Percentiles rank a stretch among this genome's conserved stretches.
phyloP scores from a whole-genome alignment of 108 stramenopile genomes.

The Nitzschia inconspicua region DNA sequence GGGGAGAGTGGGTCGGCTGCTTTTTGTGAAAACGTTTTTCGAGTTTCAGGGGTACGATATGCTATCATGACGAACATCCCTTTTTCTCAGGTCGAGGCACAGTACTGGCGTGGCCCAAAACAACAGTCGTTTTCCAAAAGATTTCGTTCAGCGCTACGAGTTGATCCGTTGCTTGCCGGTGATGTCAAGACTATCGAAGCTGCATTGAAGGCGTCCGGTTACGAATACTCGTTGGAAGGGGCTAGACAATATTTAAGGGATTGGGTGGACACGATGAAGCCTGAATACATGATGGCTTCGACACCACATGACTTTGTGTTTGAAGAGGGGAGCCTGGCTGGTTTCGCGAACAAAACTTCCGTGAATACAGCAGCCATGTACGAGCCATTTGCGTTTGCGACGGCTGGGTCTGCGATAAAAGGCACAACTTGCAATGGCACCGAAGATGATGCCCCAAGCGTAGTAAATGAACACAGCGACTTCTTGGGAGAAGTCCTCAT shows the following conservation, averaged over 20 bases:
- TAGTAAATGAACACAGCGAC: constrained; percentile 72
- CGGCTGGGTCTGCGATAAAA: neutral
- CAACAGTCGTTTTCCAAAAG: constrained; percentile 39
- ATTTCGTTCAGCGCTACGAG: constrained; percentile 83
- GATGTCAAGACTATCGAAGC: constrained; percentile 53
- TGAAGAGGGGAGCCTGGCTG: constrained; percentile 14
- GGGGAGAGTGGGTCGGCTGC: constrained; percentile 46
- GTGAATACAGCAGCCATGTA: constrained; percentile 60
- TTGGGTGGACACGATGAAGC: constrained; percentile 83
- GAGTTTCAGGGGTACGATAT: constrained; percentile 63
- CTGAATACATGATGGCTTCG: constrained; percentile 92
- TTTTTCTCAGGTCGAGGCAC: constrained; percentile 73
- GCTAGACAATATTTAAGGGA: constrained; percentile 74
- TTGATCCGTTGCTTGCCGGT: constrained; percentile 86
- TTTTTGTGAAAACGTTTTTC: constrained; percentile 57
- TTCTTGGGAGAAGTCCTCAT: constrained; percentile 76
- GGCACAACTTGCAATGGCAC: constrained; percentile 36
- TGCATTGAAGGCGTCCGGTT: constrained; percentile 64
- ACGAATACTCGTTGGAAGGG: constrained; percentile 59
- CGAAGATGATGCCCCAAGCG: constrained; percentile 55
- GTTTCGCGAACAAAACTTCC: constrained; percentile 29
- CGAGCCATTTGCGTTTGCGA: constrained; percentile 63
- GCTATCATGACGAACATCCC: constrained; percentile 95
- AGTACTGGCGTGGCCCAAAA: constrained; percentile 75
- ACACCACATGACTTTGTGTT: constrained; percentile 84